Conservation (phyloP, 2,329 filamentous ascomycete genomes). For the Fusarium sarcochroum region DNA sequence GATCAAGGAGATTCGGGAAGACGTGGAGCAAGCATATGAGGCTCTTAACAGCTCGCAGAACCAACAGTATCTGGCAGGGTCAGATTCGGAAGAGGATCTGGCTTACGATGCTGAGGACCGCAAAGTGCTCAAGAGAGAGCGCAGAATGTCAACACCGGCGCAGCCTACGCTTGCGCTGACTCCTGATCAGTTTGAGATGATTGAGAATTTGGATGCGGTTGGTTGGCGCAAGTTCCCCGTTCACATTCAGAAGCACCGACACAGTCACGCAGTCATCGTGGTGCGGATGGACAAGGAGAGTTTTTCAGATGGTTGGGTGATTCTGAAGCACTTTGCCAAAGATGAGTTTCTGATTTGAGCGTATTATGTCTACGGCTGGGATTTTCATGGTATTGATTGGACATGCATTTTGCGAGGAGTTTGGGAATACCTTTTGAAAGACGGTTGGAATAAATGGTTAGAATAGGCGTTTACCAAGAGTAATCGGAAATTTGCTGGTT, state of each 20-base stretch:
- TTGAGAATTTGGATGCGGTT: constrained; percentile 78
- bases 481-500: not conserved
- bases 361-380: not conserved
- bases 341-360: constrained; percentile 72
- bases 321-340: constrained; percentile 85
- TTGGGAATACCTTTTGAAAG: constrained; percentile 1
- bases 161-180: constrained; percentile 84
- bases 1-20: constrained; percentile 80
- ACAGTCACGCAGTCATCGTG: constrained; percentile 93
- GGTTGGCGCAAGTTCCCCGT: constrained; percentile 77
- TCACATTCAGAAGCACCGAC: constrained; percentile 81
- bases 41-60: constrained; percentile 76
- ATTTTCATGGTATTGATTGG: constrained; percentile 4
- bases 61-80: constrained; percentile 77
- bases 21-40: constrained; percentile 84
- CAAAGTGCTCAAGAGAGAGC: constrained; percentile 58
- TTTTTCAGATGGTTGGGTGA: constrained; percentile 82
- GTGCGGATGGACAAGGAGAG: constrained; percentile 76
- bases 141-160: constrained; percentile 59
- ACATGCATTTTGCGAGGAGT: constrained; percentile 29
- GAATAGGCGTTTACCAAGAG: constrained; percentile 8
- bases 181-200: constrained; percentile 86
- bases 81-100: constrained; percentile 61
- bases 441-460: constrained; percentile 8
- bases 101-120: constrained; percentile 55